Evolutionary conservation across 2,329 filamentous ascomycete species (phyloP), one percentile per base, ranked within the genome.

Genomic region (Hypocreales sp.): DNA sequence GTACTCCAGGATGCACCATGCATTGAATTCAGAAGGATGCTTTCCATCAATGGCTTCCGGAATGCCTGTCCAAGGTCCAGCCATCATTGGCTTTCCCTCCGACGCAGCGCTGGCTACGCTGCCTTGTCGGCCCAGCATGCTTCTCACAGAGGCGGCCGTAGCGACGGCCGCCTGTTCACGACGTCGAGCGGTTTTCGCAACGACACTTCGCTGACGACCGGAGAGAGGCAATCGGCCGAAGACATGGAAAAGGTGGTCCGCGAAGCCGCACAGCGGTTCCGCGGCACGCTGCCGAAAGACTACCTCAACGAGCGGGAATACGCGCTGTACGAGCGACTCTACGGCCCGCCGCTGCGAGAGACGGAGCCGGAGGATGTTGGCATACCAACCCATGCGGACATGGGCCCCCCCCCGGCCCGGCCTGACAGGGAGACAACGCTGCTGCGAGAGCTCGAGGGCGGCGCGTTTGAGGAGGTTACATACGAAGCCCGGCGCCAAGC

Each of bases 321-420:
- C 41, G 58, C 56, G 25, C 56, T 92, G 1, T 93, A 92, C 50
- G 72, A 79, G 44, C 65, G 83, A 36, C 55, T 92, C 11, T 94
- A 90, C 47, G 87, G 86, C 2, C 61, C 74, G 19, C 82, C 84
- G 2, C 47, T 80, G 34, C 63, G 73, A 22, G 62, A 67, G 28
- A 76, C 70, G 2, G 50, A 44, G 7, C 61, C 67, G 2, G 72
- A 75, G 31, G 69, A 78, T 47, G 60, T 72, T 4, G 71, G 53
- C 15, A 64, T 57, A 33, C 53, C 58, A 34, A 55, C 31, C 26
- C 50, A 45, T 39, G 53, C 46, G 15, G 51, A 56, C 22, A 52
- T 56, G 48, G 44, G 39, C 3, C 23, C 37, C 3, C 34, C 35
- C 12, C 6, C 30, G 6, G 18, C 37, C 13, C 38, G 35, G 10